Percentiles rank a stretch among this genome's conserved stretches.
Conservation (phyloP, 805 yeast species). For the Soucietia sequanensis region DNA sequence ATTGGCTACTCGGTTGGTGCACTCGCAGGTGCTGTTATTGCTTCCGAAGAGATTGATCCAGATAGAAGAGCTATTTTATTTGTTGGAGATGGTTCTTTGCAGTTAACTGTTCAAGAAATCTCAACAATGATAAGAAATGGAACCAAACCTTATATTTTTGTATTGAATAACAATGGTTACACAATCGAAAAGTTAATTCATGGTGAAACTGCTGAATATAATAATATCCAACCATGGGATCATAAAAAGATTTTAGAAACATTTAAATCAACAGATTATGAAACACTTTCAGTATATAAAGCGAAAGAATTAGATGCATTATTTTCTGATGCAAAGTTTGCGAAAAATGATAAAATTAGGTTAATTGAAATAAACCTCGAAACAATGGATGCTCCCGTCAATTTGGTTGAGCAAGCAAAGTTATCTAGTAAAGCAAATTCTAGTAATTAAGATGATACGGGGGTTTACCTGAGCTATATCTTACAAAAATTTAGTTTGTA, state of each 20-base stretch:
- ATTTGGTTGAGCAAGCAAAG: slow-evolving; percentile 36
- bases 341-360: slow-evolving; percentile 29
- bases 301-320: slow-evolving; percentile 24
- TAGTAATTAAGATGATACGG: slow-evolving; percentile 1
- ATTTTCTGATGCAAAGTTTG: slow-evolving; percentile 25
- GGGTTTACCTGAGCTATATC: too few species aligned
- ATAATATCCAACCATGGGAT: slow-evolving; percentile 41
- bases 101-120: slow-evolving; percentile 41
- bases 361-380: slow-evolving; percentile 37
- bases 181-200: slow-evolving; percentile 41
- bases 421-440: slow-evolving; percentile 26
- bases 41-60: slow-evolving; percentile 32
- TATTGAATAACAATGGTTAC: slow-evolving; percentile 40
- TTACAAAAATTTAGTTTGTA: too few species aligned
- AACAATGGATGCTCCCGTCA: slow-evolving; percentile 37
- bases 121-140: slow-evolving; percentile 36
- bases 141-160: slow-evolving; percentile 35
- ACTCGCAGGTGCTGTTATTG: slow-evolving; percentile 32
- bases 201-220: slow-evolving; percentile 35
- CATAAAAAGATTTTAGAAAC: slow-evolving; percentile 30
- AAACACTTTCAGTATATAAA: slow-evolving; percentile 22
- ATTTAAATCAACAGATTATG: slow-evolving; percentile 30
- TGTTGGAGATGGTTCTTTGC: slow-evolving; percentile 44
- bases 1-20: slow-evolving; percentile 37
- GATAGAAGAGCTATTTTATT: slow-evolving; percentile 35